Base-by-base conservation (phyloP, 2,329 filamentous ascomycete genomes). In the Aspergillus phoenicis region DNA sequence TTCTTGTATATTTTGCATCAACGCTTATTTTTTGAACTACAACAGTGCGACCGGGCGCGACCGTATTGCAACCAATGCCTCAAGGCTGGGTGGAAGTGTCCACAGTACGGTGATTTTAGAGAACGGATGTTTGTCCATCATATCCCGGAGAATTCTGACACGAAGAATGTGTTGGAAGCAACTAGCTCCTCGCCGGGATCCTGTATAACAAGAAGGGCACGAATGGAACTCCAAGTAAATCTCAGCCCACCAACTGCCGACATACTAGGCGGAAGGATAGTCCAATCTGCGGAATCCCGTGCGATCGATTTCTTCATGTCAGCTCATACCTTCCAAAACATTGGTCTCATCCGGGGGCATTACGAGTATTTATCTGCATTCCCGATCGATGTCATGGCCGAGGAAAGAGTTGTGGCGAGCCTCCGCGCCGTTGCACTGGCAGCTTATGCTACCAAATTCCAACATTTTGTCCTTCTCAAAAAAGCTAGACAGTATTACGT, bases 71-170 rank as follows among this genome's bases (percentile, higher is more conserved):
- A 22, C 6, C 62, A 64, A 33, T 64, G 64, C 22, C 41, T 43
- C 5, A 62, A 59, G 17, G 26, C 57, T 10, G 62, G 64, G 3
- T 65, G 64, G 64, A 57, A 20, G n/a, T 65, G 64, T 59, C 64
- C 64, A 15, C 58, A 59, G 45, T 65, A 65, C 41, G 61, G 45
- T n/a, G 64, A 65, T 41, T n/a, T 41, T 10, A 52, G 62, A 17
- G 64, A 65, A 8, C 59, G 64, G 33, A 65, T 65, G 62, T 65
- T 64, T 39, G 58, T 62, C 28, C 11, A 52, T 57, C 48, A 58
- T 8, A 48, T 24, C 7, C 26, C 17, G 2, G 10, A 5, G 20
- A n/a, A 38, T 24, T 24, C 26, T 4, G n/a, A 45, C 15, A 17
- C 15, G 13, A 11, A 41, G 1, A 6, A 36, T 15, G 11, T 13